Evolutionary conservation across 805 yeast species (phyloP).

Genomic region (Sporopachydermia lactativora): DNA sequence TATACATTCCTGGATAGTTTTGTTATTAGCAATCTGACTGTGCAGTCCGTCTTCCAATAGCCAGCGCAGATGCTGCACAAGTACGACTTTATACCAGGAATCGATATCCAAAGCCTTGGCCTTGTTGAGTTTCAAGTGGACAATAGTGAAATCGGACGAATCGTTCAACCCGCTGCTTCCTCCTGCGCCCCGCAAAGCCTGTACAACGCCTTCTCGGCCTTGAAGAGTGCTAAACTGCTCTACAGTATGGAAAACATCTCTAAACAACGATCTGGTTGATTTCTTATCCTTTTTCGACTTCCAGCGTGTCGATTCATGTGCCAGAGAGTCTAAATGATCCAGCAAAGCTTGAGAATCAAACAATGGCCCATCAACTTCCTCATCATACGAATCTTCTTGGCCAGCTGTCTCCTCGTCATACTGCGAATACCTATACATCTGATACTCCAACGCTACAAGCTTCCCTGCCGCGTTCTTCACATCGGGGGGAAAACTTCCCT

Average conservation of each 20-base stretch:
- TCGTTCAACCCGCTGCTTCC: conserved; percentile 7
- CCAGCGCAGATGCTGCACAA: conserved; percentile 21
- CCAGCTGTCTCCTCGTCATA: conserved; percentile 25
- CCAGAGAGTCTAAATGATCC: conserved; percentile 26
- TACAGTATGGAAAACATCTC: conserved; percentile 40
- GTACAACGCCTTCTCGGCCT: conserved; percentile 14
- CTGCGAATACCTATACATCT: conserved; percentile 19
- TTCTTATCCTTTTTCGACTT: conserved; percentile 50
- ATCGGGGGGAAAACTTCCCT: conserved; percentile 28
- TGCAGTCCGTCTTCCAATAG: conserved; percentile 21
- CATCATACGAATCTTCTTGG: conserved; percentile 26
- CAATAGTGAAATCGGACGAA: conserved; percentile 7
- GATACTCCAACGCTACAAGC: conserved; percentile 41
- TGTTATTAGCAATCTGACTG: conserved; percentile 21
- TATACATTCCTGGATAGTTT: conserved; percentile 14
- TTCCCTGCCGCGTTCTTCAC: conserved; percentile 41
- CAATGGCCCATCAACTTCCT: conserved; percentile 36
- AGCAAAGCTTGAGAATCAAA: conserved; percentile 35
- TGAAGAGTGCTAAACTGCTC: conserved; percentile 23
- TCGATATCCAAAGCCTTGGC: conserved; percentile 15
- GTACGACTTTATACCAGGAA: conserved; percentile 20
- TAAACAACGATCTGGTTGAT: conserved; percentile 42
- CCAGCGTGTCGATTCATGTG: conserved; percentile 39
- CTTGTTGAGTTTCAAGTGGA: conserved; percentile 14
- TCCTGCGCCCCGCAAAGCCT: conserved; percentile 10